Conservation (phyloP, 1,284 basidiomycete species). For the Paramarasmius palmivorus region DNA sequence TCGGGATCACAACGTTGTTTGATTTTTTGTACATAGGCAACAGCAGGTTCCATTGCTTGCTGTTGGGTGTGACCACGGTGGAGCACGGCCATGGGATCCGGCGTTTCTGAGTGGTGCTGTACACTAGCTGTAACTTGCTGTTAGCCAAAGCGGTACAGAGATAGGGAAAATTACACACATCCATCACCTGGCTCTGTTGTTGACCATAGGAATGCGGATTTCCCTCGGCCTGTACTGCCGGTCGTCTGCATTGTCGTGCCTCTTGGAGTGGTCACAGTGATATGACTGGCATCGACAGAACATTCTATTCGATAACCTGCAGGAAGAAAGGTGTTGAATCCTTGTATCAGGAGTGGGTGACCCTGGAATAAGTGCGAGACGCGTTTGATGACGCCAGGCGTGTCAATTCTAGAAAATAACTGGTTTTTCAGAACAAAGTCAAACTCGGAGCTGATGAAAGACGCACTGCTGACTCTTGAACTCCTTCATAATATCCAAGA, state of each 20-base stretch:
- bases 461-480: conserved; percentile 89
- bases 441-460: not conserved
- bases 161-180: not conserved
- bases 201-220: conserved; percentile 37
- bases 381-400: conserved; percentile 93
- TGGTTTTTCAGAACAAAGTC: not conserved
- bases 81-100: conserved; percentile 7
- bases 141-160: not conserved
- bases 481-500: conserved; percentile 98
- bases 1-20: conserved; percentile 94
- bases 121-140: not conserved
- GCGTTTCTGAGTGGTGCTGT: conserved; percentile 9
- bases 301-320: conserved; percentile 93
- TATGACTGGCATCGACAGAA: conserved; percentile 60
- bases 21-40: conserved; percentile 97
- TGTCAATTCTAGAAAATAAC: conserved; percentile 79
- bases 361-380: conserved; percentile 93
- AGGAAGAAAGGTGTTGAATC: conserved; percentile 98
- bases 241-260: conserved; percentile 56
- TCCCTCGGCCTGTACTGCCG: conserved; percentile 34
- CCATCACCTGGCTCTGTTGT: conserved; percentile 16
- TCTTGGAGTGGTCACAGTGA: conserved; percentile 80
- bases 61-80: not conserved
- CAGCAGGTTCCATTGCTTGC: conserved; percentile 68
- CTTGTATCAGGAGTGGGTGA: conserved; percentile 90